Percentiles rank a stretch among this genome's conserved stretches.
These are phyloP conservation scores for Mycena citricolor DNA, from an alignment of 1,284 basidiomycete genomes.

Conservation along the genomic window DNA sequence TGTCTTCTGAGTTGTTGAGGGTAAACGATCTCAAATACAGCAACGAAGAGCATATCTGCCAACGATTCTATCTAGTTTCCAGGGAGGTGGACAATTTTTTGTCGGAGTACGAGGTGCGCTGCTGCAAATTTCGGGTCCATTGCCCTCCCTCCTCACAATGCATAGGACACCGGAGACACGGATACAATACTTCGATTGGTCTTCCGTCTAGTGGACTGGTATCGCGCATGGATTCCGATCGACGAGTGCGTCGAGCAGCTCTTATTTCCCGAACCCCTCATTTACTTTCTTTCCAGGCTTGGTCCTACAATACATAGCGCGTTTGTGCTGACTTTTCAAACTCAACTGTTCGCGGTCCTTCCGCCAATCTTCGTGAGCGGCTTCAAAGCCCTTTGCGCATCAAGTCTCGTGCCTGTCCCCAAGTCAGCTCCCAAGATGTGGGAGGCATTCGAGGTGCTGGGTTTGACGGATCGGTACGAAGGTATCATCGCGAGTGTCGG, in stretches of 20 bases:
- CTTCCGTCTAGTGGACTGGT: slow-evolving; percentile 62
- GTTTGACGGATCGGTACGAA: slow-evolving; percentile 83
- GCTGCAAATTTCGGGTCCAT: background rate
- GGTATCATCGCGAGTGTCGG: slow-evolving; percentile 80
- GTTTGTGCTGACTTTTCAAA: slow-evolving; percentile 68
- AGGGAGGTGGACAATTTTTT: slow-evolving; percentile 60
- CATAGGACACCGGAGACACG: slow-evolving; percentile 47
- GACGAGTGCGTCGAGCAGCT: slow-evolving; percentile 44
- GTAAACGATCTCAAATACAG: no score
- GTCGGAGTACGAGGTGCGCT: slow-evolving; percentile 58
- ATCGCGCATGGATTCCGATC: slow-evolving; percentile 61
- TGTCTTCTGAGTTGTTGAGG: slow-evolving; percentile 25
- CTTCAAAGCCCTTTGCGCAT: slow-evolving; percentile 62
- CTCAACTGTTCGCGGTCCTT: slow-evolving; percentile 64
- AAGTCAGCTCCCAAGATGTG: slow-evolving; percentile 45
- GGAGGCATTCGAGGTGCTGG: slow-evolving; percentile 70
- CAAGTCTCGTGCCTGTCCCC: slow-evolving; percentile 47
- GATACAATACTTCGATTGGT: slow-evolving; percentile 52
- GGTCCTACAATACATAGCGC: slow-evolving; percentile 57
- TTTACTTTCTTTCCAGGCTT: slow-evolving; percentile 42
- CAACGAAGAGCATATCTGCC: slow-evolving; percentile 58
- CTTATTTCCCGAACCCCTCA: slow-evolving; percentile 1
- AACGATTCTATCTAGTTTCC: slow-evolving; percentile 57
- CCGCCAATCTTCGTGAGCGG: slow-evolving; percentile 63
- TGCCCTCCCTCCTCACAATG: slow-evolving; percentile 11